A percentile compares a stretch with the other conserved stretches of the same genome.
phyloP scores from a whole-genome alignment of 768 basidiomycete species.

The Sarcodon aspratus region DNA sequence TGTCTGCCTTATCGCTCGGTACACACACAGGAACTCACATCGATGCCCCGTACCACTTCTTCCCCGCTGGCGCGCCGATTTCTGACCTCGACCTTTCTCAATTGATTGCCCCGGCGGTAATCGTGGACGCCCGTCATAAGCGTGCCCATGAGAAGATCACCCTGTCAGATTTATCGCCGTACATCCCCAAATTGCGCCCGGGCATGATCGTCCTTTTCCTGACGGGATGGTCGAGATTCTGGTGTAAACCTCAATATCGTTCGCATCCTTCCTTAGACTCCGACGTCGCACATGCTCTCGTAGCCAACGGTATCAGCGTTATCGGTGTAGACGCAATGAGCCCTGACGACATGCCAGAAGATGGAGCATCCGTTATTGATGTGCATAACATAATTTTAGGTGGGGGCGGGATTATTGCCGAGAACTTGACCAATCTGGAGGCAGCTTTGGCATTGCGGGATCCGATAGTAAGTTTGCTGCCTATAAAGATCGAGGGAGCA shows the following conservation, averaged over 20 bases:
- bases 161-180: conserved; percentile 16
- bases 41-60: conserved; percentile 70
- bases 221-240: conserved; percentile 48
- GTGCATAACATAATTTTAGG: conserved; percentile 53
- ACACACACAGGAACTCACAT: conserved; percentile 75
- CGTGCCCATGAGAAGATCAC: background rate
- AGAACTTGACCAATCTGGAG: conserved; percentile 54
- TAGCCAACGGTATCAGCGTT: conserved; percentile 39
- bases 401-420: conserved; percentile 51
- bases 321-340: conserved; percentile 56
- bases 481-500: conserved; percentile 41
- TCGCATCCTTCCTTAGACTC: conserved; percentile 52
- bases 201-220: conserved; percentile 38
- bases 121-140: conserved; percentile 34
- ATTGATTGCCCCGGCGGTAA: conserved; percentile 38
- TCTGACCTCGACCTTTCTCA: conserved; percentile 43
- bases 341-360: conserved; percentile 32
- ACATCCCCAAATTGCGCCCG: conserved; percentile 15
- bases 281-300: conserved; percentile 37
- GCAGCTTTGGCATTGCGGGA: conserved; percentile 18
- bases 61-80: conserved; percentile 42
- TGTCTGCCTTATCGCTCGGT: conserved; percentile 33
- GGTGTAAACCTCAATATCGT: conserved; percentile 46
- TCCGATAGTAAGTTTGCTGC: conserved; percentile 43
- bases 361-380: background rate